Percentiles rank a stretch among this genome's conserved stretches.
phyloP scores from a whole-genome alignment of 495 filamentous ascomycete species.

The Aspergillus hancockii region DNA sequence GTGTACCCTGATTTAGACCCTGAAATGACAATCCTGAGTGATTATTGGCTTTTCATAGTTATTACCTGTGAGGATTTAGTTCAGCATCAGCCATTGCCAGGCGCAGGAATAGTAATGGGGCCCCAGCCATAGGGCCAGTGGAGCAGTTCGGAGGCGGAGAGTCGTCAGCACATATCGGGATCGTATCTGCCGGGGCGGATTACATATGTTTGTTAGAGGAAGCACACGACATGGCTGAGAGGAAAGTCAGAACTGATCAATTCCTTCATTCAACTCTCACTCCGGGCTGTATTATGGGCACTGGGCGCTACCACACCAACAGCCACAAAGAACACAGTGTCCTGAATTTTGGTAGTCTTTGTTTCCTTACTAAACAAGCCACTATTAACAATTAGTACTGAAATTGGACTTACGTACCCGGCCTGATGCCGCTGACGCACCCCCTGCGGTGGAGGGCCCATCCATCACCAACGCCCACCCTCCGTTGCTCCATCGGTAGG shows the following conservation, averaged over 20 bases:
- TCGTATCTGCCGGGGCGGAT: slow-evolving; percentile 4
- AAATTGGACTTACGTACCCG: slow-evolving; percentile 12
- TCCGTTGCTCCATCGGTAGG: slow-evolving; percentile 21
- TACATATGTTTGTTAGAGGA: not conserved
- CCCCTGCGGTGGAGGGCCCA: slow-evolving; percentile 49
- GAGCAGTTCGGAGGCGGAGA: slow-evolving; percentile 3
- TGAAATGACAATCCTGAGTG: not conserved
- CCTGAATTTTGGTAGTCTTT: not conserved
- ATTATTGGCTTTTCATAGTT: not conserved
- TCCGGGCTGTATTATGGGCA: not conserved
- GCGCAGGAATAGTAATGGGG: slow-evolving; percentile 2
- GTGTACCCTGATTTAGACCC: not conserved
- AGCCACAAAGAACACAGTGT: slow-evolving; percentile 5
- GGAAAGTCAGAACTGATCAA: not conserved
- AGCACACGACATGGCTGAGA: not conserved
- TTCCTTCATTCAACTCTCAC: slow-evolving; percentile 3
- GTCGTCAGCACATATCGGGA: slow-evolving; percentile 11
- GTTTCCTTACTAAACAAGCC: not conserved
- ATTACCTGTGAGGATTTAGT: not conserved
- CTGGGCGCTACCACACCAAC: not conserved
- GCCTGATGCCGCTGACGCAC: slow-evolving; percentile 48
- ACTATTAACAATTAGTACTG: slow-evolving; percentile 2
- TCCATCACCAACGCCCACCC: slow-evolving; percentile 26
- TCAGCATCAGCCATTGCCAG: not conserved
- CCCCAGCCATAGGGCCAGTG: not conserved